Conservation (phyloP, 1,284 basidiomycete species). For the Rugosomyces carneus region DNA sequence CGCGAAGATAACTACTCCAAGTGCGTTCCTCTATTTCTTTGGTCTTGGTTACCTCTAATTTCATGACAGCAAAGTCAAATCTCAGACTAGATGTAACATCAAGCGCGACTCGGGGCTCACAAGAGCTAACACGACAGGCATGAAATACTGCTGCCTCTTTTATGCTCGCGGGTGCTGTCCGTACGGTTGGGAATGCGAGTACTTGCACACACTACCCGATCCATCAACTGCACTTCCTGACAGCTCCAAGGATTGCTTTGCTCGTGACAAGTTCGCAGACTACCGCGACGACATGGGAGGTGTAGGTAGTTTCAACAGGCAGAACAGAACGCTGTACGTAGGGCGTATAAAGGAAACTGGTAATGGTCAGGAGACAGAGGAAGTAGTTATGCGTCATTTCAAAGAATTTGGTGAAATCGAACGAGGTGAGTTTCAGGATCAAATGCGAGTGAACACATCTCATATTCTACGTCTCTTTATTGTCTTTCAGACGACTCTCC, state of each 20-base stretch:
- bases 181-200: conserved; percentile 96
- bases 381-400: conserved; percentile 87
- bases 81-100: conserved; percentile 87
- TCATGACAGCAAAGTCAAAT: conserved; percentile 76
- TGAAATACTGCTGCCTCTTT: conserved; percentile 92
- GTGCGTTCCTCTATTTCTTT: conserved; percentile 37
- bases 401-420: conserved; percentile 97
- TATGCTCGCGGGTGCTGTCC: conserved; percentile 96
- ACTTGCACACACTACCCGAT: conserved; percentile 83
- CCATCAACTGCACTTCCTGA: conserved; percentile 71
- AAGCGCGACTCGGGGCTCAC: conserved; percentile 89
- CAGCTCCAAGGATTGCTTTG: conserved; percentile 94
- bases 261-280: conserved; percentile 93
- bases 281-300: conserved; percentile 99
- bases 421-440: conserved; percentile 55
- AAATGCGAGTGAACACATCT: neutral
- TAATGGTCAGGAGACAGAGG: conserved; percentile 82
- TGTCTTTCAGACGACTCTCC: conserved; percentile 25
- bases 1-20: conserved; percentile 91
- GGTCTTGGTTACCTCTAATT: no score
- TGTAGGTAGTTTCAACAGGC: conserved; percentile 90
- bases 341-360: conserved; percentile 92
- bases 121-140: conserved; percentile 85
- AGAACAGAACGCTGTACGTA: conserved; percentile 94
- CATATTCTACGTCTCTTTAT: neutral